These are phyloP conservation scores for Russula sp. DNA, from an alignment of 768 basidiomycete genomes.

Conservation along the genomic window DNA sequence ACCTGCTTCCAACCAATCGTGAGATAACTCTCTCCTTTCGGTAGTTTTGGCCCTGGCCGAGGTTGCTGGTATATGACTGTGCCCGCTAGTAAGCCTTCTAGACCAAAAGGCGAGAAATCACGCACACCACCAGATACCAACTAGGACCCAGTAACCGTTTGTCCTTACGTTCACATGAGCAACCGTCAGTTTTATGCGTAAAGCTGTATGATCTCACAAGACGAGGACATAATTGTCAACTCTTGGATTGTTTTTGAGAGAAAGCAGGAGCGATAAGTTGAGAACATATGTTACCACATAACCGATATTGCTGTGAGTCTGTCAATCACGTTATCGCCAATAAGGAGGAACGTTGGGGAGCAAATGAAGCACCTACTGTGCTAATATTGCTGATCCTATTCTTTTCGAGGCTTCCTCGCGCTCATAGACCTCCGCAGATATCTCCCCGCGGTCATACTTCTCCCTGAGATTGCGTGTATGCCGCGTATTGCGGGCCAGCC, in stretches of 20 bases:
- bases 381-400: conserved; percentile 83
- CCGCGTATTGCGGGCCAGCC: conserved; percentile 73
- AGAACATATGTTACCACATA: conserved; percentile 63
- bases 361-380: conserved; percentile 47
- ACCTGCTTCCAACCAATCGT: conserved; percentile 88
- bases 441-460: conserved; percentile 58
- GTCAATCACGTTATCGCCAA: neutral
- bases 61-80: conserved; percentile 80
- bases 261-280: conserved; percentile 69
- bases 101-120: conserved; percentile 4
- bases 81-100: neutral
- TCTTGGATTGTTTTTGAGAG: conserved; percentile 52
- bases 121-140: conserved; percentile 88
- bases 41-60: conserved; percentile 76
- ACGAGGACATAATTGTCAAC: conserved; percentile 75
- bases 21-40: conserved; percentile 70
- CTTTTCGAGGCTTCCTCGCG: conserved; percentile 77
- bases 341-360: neutral
- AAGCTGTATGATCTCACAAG: conserved; percentile 45
- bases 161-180: conserved; percentile 42
- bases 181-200: too few species aligned
- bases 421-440: conserved; percentile 62
- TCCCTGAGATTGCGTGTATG: conserved; percentile 55
- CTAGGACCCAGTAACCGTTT: conserved; percentile 72
- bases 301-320: conserved; percentile 78